Conservation (phyloP, 2,329 filamentous ascomycete genomes). For the Decorospora gaudefroyi region DNA sequence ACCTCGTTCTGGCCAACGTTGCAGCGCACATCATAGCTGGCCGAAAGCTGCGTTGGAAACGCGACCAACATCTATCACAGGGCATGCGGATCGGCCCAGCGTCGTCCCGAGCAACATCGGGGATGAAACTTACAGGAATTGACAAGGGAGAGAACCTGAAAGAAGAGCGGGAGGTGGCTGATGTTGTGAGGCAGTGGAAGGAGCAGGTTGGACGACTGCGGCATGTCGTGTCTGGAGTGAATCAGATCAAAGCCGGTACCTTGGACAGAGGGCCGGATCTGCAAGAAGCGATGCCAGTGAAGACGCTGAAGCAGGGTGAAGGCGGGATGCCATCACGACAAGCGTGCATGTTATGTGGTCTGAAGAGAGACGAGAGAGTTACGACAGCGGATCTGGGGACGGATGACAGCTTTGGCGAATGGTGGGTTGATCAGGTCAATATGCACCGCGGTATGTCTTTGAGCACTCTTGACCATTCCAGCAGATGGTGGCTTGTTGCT, state of each 20-base stretch:
- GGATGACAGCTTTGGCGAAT: constrained; percentile 92
- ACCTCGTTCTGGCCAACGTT: constrained; percentile 66
- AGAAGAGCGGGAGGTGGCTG: constrained; percentile 82
- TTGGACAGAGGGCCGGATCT: constrained; percentile 68
- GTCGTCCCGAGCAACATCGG: constrained; percentile 66
- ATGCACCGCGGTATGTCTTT: constrained; percentile 65
- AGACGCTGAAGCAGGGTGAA: constrained; percentile 63
- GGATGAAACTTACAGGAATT: constrained; percentile 89
- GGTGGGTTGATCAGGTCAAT: constrained; percentile 76
- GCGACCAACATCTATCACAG: constrained; percentile 81
- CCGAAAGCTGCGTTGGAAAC: constrained; percentile 85
- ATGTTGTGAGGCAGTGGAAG: constrained; percentile 76
- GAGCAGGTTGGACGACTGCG: constrained; percentile 75
- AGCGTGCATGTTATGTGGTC: constrained; percentile 80
- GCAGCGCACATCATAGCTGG: constrained; percentile 82
- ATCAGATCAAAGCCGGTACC: constrained; percentile 52
- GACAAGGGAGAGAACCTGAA: constrained; percentile 81
- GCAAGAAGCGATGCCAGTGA: constrained; percentile 68
- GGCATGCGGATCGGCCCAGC: constrained; percentile 83
- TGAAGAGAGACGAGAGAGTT: constrained; percentile 85
- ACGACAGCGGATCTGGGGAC: constrained; percentile 74
- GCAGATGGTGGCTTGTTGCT: too few relatives aligned
- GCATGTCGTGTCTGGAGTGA: constrained; percentile 70
- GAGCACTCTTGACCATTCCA: too few relatives aligned
- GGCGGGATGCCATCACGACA: constrained; percentile 74